Conservation (phyloP, 345 rosid species). For the Gossypium raimondii region DNA sequence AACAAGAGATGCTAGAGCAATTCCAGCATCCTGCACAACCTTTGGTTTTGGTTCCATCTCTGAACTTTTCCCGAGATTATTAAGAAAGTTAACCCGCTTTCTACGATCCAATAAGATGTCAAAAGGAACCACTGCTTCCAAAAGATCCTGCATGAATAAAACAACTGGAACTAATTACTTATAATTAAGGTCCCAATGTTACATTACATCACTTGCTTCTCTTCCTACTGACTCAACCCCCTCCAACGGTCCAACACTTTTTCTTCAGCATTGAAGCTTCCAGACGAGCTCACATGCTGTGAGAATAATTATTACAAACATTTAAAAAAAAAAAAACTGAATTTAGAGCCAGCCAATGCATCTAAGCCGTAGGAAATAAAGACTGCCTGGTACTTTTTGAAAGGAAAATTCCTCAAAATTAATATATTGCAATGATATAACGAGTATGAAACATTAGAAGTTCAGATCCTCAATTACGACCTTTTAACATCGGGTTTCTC, state of each 20-base stretch:
- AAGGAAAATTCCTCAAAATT: background rate
- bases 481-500: background rate
- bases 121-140: slow-evolving; percentile 73
- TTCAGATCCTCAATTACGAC: background rate
- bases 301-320: background rate
- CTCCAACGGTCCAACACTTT: background rate
- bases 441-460: background rate
- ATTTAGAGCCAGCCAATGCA: background rate
- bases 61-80: slow-evolving; percentile 38
- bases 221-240: background rate
- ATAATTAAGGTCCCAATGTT: background rate
- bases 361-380: background rate
- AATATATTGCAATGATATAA: background rate
- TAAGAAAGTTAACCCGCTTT: slow-evolving; percentile 43
- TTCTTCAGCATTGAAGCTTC: background rate
- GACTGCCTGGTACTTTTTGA: background rate
- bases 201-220: background rate
- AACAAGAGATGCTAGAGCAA: slow-evolving; percentile 61
- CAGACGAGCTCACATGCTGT: background rate
- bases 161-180: slow-evolving; percentile 5
- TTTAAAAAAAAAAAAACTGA: background rate
- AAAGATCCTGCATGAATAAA: slow-evolving; percentile 48
- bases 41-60: slow-evolving; percentile 36
- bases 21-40: slow-evolving; percentile 62
- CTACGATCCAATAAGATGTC: slow-evolving; percentile 58